Evolutionary conservation across 1,284 basidiomycete genomes (phyloP).

Genomic region (Cutaneotrichosporon sp.): DNA sequence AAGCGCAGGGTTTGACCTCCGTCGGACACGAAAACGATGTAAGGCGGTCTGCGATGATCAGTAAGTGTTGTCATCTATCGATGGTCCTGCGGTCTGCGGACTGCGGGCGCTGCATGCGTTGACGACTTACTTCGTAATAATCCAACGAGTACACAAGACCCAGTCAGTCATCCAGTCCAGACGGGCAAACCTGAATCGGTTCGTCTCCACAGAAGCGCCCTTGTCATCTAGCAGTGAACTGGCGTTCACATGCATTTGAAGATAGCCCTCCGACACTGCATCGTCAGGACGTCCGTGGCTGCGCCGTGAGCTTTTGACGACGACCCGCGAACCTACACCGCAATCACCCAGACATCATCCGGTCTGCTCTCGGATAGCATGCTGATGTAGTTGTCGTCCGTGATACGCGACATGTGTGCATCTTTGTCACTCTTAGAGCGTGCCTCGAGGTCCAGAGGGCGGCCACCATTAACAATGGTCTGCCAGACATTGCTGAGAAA

Average conservation of each 20-base stretch:
- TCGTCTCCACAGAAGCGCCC: constrained; percentile 1
- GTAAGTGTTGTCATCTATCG: neutral
- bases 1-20: constrained; percentile 32
- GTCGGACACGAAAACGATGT: constrained; percentile 34
- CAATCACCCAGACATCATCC: constrained; percentile 32
- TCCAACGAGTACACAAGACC: constrained; percentile 33
- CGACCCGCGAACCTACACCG: constrained; percentile 28
- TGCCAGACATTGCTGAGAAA: neutral
- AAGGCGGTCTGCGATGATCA: constrained; percentile 23
- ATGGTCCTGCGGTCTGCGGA: too few species aligned
- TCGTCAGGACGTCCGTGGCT: constrained; percentile 28
- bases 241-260: constrained; percentile 30
- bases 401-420: constrained; percentile 55
- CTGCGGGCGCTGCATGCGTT: too few species aligned
- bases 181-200: constrained; percentile 29
- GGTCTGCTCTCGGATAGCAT: constrained; percentile 13
- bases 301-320: neutral
- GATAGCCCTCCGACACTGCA: constrained; percentile 14
- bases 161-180: constrained; percentile 38
- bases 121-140: constrained; percentile 26
- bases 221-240: constrained; percentile 12
- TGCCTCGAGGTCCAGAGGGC: constrained; percentile 1
- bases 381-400: constrained; percentile 33
- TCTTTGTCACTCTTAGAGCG: constrained; percentile 56
- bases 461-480: neutral